phyloP scores from a whole-genome alignment of 2,329 filamentous ascomycete genomes.

The Cercospora citrullina region DNA sequence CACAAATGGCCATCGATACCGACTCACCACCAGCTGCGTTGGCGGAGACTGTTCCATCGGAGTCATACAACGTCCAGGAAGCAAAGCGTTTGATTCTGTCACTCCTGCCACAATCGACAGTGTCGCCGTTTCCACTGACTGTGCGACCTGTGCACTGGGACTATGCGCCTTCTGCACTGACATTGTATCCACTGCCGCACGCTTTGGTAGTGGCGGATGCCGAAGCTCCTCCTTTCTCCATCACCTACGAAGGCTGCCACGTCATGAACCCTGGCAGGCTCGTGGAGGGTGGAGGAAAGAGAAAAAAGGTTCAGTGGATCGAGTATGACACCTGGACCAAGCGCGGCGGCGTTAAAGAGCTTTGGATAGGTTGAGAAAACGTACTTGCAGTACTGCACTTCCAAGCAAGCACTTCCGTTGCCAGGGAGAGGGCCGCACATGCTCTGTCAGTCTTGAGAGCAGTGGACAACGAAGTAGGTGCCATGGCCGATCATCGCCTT shows the following conservation, averaged over 20 bases:
- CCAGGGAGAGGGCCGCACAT: not conserved
- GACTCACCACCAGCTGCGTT: constrained; percentile 17
- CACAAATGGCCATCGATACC: constrained; percentile 23
- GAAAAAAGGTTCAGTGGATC: constrained; percentile 72
- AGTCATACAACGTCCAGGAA: constrained; percentile 26
- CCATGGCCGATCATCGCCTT: not conserved
- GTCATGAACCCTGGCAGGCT: constrained; percentile 89
- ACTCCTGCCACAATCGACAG: constrained; percentile 82
- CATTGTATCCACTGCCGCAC: constrained; percentile 85
- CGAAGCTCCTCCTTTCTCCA: constrained; percentile 75
- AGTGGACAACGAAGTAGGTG: not conserved
- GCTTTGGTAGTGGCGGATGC: constrained; percentile 80
- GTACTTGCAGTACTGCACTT: not conserved
- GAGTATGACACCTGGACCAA: constrained; percentile 74
- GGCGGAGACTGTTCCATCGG: constrained; percentile 16
- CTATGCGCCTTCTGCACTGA: constrained; percentile 68
- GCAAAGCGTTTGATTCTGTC: constrained; percentile 73
- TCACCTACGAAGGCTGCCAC: constrained; percentile 93
- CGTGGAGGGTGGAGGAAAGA: constrained; percentile 60
- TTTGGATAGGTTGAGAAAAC: constrained; percentile 39
- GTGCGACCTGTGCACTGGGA: constrained; percentile 88
- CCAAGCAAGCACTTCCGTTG: not conserved
- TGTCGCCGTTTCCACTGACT: constrained; percentile 81
- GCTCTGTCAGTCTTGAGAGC: not conserved
- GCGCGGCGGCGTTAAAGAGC: constrained; percentile 63